Evolutionary conservation across 106 monocot species (phyloP), one percentile per base, ranked within the genome.

Genomic region (Allium cepa): DNA sequence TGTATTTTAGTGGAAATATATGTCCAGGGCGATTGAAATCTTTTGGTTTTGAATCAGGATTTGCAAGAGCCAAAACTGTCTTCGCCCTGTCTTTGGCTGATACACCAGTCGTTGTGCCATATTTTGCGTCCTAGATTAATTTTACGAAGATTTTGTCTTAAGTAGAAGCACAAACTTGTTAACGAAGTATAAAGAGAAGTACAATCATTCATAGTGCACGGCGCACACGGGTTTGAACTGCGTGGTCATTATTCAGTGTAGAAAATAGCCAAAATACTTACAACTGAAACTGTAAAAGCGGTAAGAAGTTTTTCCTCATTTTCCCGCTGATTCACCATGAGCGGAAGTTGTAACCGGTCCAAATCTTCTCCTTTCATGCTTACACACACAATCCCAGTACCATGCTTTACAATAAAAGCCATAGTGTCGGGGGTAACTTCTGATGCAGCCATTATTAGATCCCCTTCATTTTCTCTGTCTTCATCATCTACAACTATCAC

Each of bases 381-480:
- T 17, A 97, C 97, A 73, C 88, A 92, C 27, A 97, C 92, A 72
- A 97, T 97, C 65, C 97, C 97, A 53, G 97, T 89, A 14, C 97
- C 92, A 71, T 92, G 89, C 56, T 84, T 88, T 61, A 97, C 92
- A 76, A 87, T 79, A 69, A 97, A 97, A 72, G 92, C 89, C 84
- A 89, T 89, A 46, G 86, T 82, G 60, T 97, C 89, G 27, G 97
- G 89, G 45, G 88, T 89, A 50, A 73, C 97, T 69, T 80, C 48
- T 48, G 97, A 87, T 73, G 92, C 97, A 56, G 97, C 84, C 92
- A 97, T 97, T 82, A 97, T 92, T 59, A 97, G 86, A 84, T 92
- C 96, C 73, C 96, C 96, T 73, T 97, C 86, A 75, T 97, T 97
- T 72, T 96, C 94, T 77, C 96, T 81, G 69, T 84, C 84, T 78